Percentiles rank a stretch among this genome's conserved stretches.
Conservation (phyloP, 306 rosid genomes). For the Carpinus viminea region DNA sequence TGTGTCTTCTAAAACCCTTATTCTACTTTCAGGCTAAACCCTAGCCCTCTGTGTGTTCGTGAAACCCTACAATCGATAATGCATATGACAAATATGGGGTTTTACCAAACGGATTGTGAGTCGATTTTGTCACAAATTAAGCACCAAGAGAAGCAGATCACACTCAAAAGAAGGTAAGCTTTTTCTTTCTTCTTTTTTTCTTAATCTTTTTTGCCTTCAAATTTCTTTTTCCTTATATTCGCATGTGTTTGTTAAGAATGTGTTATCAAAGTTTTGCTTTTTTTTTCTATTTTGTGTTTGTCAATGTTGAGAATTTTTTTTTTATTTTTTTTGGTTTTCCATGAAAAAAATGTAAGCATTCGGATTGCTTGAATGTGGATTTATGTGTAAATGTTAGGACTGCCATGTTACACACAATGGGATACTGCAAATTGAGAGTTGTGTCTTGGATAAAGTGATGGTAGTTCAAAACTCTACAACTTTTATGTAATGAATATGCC, state of each 20-base stretch:
- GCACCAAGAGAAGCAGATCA: conserved; percentile 45
- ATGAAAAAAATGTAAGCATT: neutral
- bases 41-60: neutral
- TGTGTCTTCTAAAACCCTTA: conserved; percentile 1
- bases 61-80: conserved; percentile 1
- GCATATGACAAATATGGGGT: conserved; percentile 27
- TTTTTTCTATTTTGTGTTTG: neutral
- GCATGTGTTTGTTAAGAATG: neutral
- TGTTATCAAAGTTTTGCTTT: neutral
- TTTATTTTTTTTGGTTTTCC: neutral
- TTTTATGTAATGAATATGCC: neutral
- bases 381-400: too few species aligned
- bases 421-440: neutral
- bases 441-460: neutral
- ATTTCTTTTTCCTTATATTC: neutral
- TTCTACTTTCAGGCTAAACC: neutral
- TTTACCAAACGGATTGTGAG: conserved; percentile 38
- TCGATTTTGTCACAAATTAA: conserved; percentile 40
- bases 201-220: neutral
- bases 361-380: too few species aligned
- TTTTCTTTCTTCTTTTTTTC: too few species aligned
- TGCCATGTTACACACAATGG: neutral
- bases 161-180: conserved; percentile 61
- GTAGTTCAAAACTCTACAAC: neutral
- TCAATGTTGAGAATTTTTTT: neutral